phyloP scores from a whole-genome alignment of 371 early-diverging fungal genomes.

The Sporodiniella umbellata region DNA sequence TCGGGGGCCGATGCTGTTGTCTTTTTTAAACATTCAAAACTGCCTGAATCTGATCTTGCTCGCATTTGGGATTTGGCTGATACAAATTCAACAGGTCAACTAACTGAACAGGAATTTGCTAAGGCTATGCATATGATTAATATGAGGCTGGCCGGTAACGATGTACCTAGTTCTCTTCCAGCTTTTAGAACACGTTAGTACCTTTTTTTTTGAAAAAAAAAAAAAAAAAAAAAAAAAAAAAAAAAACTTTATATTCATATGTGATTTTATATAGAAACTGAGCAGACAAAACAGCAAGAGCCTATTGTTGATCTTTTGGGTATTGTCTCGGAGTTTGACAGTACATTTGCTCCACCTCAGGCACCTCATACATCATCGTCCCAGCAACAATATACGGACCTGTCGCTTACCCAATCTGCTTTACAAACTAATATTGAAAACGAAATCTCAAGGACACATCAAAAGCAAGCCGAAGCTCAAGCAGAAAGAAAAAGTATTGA shows the following conservation, averaged over 20 bases:
- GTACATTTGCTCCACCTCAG: conserved; percentile 1
- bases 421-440: conserved; percentile 15
- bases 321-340: conserved; percentile 8
- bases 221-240: too few relatives aligned
- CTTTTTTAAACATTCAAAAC: conserved; percentile 73
- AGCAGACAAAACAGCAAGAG: conserved; percentile 7
- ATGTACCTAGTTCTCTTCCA: conserved; percentile 31
- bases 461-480: conserved; percentile 20
- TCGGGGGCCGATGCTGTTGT: conserved; percentile 66
- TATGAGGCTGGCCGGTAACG: conserved; percentile 44
- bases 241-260: conserved; percentile 1
- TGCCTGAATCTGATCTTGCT: conserved; percentile 65
- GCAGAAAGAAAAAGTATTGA: conserved; percentile 23
- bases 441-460: conserved; percentile 21
- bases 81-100: conserved; percentile 38
- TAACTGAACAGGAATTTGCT: conserved; percentile 49
- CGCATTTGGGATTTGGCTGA: conserved; percentile 72
- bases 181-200: conserved; percentile 6
- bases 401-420: conserved; percentile 5
- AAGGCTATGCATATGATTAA: conserved; percentile 65
- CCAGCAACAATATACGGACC: conserved; percentile 4
- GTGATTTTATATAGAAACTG: not conserved
- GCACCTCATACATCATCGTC: conserved; percentile 11
- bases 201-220: not conserved
- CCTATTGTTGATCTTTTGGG: conserved; percentile 27